These are phyloP conservation scores for Domatiomyces globalis DNA, from an alignment of 2,329 filamentous ascomycete species.

Conservation along the genomic window DNA sequence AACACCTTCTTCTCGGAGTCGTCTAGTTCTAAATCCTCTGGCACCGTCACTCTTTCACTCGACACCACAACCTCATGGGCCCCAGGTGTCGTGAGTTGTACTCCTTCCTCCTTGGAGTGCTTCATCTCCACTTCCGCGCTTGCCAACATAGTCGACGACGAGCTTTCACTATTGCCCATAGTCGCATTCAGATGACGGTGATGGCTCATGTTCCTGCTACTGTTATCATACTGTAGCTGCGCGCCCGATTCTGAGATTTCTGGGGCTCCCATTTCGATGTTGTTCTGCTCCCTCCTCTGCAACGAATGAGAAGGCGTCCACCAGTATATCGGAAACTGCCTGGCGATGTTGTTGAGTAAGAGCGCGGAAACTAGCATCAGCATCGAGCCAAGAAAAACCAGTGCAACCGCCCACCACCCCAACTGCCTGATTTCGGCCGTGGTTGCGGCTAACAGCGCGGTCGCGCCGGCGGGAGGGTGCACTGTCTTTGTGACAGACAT, in stretches of 20 bases:
- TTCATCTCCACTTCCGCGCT: not conserved
- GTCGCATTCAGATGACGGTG: not conserved
- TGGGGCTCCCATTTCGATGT: not conserved
- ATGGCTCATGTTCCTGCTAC: not conserved
- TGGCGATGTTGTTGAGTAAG: constrained; percentile 54
- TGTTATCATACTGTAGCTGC: not conserved
- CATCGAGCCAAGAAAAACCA: constrained; percentile 45
- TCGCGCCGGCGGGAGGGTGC: constrained; percentile 62
- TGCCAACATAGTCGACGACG: not conserved
- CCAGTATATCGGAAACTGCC: constrained; percentile 57
- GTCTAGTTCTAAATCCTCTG: not conserved
- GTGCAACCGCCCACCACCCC: constrained; percentile 55
- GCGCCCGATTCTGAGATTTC: not conserved
- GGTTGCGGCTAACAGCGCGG: constrained; percentile 53
- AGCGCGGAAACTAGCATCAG: constrained; percentile 51
- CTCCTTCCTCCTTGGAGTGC: not conserved
- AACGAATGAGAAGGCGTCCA: constrained; percentile 16
- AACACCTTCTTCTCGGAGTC: not conserved
- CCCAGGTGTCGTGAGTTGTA: not conserved
- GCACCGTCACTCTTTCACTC: not conserved
- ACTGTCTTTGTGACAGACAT: constrained; percentile 61
- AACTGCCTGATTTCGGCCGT: constrained; percentile 40
- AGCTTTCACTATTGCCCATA: not conserved
- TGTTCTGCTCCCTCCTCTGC: constrained; percentile 3
- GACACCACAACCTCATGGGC: not conserved